Evolutionary conservation across 73 alveolate species (phyloP).

Genomic region (Paramecium biaurelia): DNA sequence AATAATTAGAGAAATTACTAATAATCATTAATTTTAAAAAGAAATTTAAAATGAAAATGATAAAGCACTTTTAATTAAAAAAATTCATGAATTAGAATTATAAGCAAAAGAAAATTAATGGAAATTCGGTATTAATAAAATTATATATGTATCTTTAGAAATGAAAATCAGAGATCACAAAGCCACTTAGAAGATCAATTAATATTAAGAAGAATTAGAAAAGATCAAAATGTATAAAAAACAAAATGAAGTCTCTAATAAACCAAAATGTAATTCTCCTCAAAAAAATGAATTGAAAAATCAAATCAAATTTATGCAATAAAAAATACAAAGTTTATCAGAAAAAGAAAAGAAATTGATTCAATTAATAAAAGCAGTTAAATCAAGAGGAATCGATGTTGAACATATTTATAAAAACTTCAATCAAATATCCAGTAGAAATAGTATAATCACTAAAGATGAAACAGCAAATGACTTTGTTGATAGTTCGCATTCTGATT

Average conservation of each 20-base stretch:
- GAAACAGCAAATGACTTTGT: not conserved
- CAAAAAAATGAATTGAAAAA: not conserved
- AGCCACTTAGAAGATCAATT: not conserved
- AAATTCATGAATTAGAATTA: not conserved
- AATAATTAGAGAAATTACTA: not conserved
- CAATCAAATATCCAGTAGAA: not conserved
- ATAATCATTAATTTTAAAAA: not conserved
- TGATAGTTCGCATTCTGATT: constrained; percentile 20
- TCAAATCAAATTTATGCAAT: not conserved
- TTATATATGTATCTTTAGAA: not conserved
- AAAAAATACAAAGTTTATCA: not conserved
- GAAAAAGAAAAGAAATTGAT: constrained; percentile 42
- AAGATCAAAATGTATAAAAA: not conserved
- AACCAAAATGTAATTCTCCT: not conserved
- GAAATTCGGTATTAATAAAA: not conserved
- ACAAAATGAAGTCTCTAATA: not conserved
- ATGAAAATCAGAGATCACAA: not conserved
- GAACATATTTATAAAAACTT: constrained; percentile 34
- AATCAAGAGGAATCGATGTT: constrained; percentile 37
- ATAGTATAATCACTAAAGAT: not conserved
- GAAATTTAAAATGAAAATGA: not conserved
- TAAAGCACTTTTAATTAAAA: not conserved
- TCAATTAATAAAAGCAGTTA: constrained; percentile 18
- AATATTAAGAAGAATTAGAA: not conserved
- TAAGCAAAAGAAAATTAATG: not conserved